phyloP scores from a whole-genome alignment of 176 grass and related monocot genomes.

The Carex littledalei region DNA sequence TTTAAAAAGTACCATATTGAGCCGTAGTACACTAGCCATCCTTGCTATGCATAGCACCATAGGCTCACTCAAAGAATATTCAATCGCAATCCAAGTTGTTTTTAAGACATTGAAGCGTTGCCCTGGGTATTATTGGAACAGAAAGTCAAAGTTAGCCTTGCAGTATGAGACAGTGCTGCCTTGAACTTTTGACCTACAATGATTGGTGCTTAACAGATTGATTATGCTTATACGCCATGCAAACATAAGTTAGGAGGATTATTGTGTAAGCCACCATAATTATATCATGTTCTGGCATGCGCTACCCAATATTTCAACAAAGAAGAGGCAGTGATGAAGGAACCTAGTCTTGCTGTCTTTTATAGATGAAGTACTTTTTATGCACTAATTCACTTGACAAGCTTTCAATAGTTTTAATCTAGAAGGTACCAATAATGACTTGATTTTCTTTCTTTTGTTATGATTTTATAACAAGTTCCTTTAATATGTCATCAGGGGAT shows the following conservation, averaged over 20 bases:
- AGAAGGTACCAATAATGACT: not conserved
- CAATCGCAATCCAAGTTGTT: not conserved
- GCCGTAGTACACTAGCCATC: too few species aligned
- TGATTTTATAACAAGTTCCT: not conserved
- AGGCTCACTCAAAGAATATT: not conserved
- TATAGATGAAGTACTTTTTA: not conserved
- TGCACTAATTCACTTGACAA: not conserved
- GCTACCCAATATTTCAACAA: not conserved
- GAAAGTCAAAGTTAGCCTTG: not conserved
- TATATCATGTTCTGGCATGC: not conserved
- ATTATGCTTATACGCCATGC: not conserved
- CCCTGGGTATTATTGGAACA: not conserved
- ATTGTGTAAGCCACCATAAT: not conserved
- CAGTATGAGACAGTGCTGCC: not conserved
- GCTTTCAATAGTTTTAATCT: not conserved
- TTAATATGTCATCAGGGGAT: constrained; percentile 29
- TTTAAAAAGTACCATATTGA: too few species aligned
- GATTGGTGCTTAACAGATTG: not conserved
- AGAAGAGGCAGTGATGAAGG: not conserved
- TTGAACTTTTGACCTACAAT: not conserved
- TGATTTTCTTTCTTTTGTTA: not conserved
- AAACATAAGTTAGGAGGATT: not conserved
- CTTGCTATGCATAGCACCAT: too few species aligned
- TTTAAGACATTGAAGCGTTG: not conserved
- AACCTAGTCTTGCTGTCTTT: not conserved